Evolutionary conservation across 495 filamentous ascomycete species (phyloP).

Genomic region (Bathelium albidoporum): DNA sequence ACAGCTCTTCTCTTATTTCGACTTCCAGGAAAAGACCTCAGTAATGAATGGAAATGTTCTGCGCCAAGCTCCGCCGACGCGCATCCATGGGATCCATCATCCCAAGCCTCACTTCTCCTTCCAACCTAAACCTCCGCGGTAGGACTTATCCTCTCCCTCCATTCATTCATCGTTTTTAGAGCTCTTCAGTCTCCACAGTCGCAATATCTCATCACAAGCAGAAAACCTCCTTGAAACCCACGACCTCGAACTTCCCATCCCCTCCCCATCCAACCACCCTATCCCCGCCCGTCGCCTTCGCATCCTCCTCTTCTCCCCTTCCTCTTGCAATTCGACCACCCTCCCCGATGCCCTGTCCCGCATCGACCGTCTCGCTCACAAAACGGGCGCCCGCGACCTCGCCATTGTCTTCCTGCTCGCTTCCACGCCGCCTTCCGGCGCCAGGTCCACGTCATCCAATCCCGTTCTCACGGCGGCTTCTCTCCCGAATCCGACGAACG

Average conservation of each 20-base stretch:
- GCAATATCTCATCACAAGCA: constrained; percentile 16
- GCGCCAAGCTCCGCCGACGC: constrained; percentile 44
- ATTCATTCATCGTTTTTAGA: neutral
- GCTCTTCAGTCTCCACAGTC: neutral
- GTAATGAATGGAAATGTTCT: constrained; percentile 47
- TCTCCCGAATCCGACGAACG: too few species aligned
- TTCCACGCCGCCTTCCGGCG: constrained; percentile 26
- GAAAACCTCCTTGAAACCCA: constrained; percentile 42
- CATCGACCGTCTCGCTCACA: constrained; percentile 39
- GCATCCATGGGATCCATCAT: constrained; percentile 40
- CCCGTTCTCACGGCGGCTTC: constrained; percentile 46
- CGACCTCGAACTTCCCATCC: constrained; percentile 39
- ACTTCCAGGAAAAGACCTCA: neutral
- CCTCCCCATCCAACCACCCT: neutral
- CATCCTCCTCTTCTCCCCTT: constrained; percentile 44
- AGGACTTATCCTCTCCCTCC: neutral
- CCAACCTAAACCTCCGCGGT: constrained; percentile 41
- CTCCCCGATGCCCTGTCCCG: constrained; percentile 28
- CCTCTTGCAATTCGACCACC: constrained; percentile 29
- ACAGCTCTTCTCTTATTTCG: neutral
- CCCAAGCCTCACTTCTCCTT: constrained; percentile 33
- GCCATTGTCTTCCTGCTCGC: constrained; percentile 46
- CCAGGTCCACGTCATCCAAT: constrained; percentile 27
- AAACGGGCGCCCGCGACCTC: constrained; percentile 33
- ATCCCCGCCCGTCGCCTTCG: constrained; percentile 27